Base-by-base conservation (phyloP, 257 asterid genomes). In the Handroanthus guayacan region DNA sequence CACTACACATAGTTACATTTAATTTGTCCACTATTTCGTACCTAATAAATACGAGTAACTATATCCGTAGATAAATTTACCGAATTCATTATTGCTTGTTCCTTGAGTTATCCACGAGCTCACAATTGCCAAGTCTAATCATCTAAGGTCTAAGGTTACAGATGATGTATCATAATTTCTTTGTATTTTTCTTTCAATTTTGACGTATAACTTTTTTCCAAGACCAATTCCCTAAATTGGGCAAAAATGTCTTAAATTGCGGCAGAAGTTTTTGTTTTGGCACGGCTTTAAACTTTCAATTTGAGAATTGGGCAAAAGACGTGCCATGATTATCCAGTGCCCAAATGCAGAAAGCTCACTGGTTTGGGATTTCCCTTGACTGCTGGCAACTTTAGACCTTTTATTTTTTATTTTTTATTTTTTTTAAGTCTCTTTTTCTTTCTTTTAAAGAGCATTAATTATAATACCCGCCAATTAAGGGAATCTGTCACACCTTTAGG, bases 331-430 rank as follows among this genome's bases (percentile, higher is more conserved):
- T 10, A 20, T 57, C 14, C 9, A 18, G n/a, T 13, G 20, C 16
- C 54, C 37, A 41, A n/a, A 17, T 41, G 71, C 34, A 41, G 7
- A 66, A 44, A 66, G 56, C 56, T 66, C 57, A 45, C 9, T 18
- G 38, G 38, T 18, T 45, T 5, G 16, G 44, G 43, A 25, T 6
- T 14, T 63, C 62, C 45, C 47, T 69, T 51, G 52, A 69, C 34
- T 51, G 34, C 20, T 6, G 62, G 36, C 74, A 50, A 69, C 48
- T 69, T 68, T 31, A 25, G 25, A 68, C 45, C 41, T 45, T 44
- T 37, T 41, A 13, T 37, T 18, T 5, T 68, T 14, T 69, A 31
- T 13, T 45, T 47, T 68, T 68, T 25, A 0, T 25, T 25, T 25
- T 25, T 25, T 25, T 25, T 25, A 25, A 25, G 31, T 25, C 31